A percentile compares a stretch with the other conserved stretches of the same genome.
Evolutionary conservation across 441 rosid genomes (phyloP).

Genomic region (Populus hybrid): DNA sequence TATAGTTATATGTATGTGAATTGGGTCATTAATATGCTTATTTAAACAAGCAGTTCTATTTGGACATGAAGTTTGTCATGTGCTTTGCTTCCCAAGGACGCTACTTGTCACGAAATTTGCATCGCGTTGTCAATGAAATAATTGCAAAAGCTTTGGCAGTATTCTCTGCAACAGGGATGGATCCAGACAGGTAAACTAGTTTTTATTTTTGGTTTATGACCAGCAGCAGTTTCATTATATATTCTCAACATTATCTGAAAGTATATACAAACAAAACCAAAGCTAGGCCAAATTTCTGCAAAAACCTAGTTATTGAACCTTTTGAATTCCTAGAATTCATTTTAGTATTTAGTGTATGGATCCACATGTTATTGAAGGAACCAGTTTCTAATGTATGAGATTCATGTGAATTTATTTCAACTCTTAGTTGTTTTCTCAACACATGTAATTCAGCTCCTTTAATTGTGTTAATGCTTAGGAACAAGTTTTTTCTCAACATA

Average conservation of each 20-base stretch:
- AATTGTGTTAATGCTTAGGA: too few species aligned
- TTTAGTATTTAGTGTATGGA: too few species aligned
- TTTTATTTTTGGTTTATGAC: background rate
- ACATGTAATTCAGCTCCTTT: too few species aligned
- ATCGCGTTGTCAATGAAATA: slow-evolving; percentile 82
- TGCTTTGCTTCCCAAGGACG: slow-evolving; percentile 98
- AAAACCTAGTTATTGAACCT: too few species aligned
- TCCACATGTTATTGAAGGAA: too few species aligned
- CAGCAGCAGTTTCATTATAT: background rate
- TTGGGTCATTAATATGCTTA: slow-evolving; percentile 11
- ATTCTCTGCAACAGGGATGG: slow-evolving; percentile 85
- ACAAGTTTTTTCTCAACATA: too few species aligned
- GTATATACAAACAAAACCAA: background rate
- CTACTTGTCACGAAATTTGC: slow-evolving; percentile 86
- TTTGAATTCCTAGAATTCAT: too few species aligned
- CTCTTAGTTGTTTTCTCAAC: too few species aligned
- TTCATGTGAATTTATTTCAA: too few species aligned
- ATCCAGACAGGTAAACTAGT: slow-evolving; percentile 70
- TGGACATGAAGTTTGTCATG: slow-evolving; percentile 95
- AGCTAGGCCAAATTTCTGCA: background rate
- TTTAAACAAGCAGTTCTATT: slow-evolving; percentile 57
- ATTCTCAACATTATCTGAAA: too few species aligned
- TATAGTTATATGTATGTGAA: background rate
- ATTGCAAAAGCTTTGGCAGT: slow-evolving; percentile 78
- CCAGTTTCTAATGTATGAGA: too few species aligned